A percentile compares a stretch with the other conserved stretches of the same genome.
phyloP scores from a whole-genome alignment of 768 basidiomycete species.

The Porpolomopsis calyptriformis region DNA sequence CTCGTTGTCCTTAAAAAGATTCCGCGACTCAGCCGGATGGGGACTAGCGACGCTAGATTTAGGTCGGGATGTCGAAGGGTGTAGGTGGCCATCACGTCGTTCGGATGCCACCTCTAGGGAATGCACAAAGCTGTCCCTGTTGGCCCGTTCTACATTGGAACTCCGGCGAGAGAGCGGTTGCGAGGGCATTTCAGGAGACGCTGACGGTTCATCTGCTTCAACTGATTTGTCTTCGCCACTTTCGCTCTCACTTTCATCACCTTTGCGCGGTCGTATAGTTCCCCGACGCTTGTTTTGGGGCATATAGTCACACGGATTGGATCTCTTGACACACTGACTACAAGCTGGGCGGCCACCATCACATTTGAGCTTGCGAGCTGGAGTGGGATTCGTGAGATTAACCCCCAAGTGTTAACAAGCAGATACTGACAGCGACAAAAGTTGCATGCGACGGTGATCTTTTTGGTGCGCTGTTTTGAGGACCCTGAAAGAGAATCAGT shows the following conservation, averaged over 20 bases:
- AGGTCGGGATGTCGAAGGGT: conserved; percentile 27
- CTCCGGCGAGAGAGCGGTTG: conserved; percentile 38
- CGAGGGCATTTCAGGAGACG: conserved; percentile 47
- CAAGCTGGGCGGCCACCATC: conserved; percentile 80
- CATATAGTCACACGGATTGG: conserved; percentile 72
- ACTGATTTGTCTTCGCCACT: conserved; percentile 52
- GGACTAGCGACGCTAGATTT: conserved; percentile 18
- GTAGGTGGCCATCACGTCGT: conserved; percentile 31
- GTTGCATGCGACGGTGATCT: conserved; percentile 84
- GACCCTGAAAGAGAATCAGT: conserved; percentile 31
- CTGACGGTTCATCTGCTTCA: conserved; percentile 40
- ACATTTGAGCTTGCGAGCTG: conserved; percentile 85
- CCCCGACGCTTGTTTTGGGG: conserved; percentile 67
- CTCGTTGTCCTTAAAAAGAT: conserved; percentile 49
- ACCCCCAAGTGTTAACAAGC: too few species aligned
- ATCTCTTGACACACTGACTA: conserved; percentile 70
- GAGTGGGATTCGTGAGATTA: too few species aligned
- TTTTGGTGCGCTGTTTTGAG: conserved; percentile 63
- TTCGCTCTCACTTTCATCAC: conserved; percentile 58
- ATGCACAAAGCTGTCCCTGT: conserved; percentile 27
- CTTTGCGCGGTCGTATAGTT: conserved; percentile 44
- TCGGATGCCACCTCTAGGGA: conserved; percentile 32
- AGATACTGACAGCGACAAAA: conserved; percentile 73
- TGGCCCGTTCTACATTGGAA: conserved; percentile 37
- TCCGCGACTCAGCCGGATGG: conserved; percentile 25